phyloP scores from a whole-genome alignment of 352 stramenopile genomes.

The Aphanomyces astaci region DNA sequence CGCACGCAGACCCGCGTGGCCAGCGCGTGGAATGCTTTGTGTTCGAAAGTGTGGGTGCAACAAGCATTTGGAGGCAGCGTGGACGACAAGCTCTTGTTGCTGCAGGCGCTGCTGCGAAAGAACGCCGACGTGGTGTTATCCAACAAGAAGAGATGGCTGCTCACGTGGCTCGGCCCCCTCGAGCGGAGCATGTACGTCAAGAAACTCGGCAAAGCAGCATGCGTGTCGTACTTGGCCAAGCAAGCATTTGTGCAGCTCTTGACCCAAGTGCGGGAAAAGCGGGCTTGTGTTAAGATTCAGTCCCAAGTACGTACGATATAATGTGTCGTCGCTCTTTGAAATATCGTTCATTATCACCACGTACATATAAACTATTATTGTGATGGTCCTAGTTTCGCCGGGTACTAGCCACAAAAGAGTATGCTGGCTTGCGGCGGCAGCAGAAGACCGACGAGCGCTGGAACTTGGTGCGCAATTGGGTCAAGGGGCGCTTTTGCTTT shows the following conservation, averaged over 20 bases:
- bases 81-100: slow-evolving; percentile 75
- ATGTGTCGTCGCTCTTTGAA: no score
- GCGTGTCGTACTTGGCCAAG: slow-evolving; percentile 60
- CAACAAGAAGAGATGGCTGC: slow-evolving; percentile 57
- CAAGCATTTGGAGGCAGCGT: slow-evolving; percentile 56
- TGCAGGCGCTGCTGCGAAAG: slow-evolving; percentile 62
- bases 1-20: slow-evolving; percentile 53
- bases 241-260: slow-evolving; percentile 64
- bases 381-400: not conserved
- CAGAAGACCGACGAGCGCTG: not conserved
- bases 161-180: slow-evolving; percentile 74
- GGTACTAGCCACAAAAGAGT: not conserved
- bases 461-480: not conserved
- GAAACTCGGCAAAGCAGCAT: slow-evolving; percentile 74
- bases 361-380: not conserved
- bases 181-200: slow-evolving; percentile 75
- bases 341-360: no score
- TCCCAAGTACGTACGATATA: slow-evolving; percentile 19
- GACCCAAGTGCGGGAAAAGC: slow-evolving; percentile 50
- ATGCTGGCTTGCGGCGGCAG: not conserved
- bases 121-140: slow-evolving; percentile 48
- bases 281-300: slow-evolving; percentile 21
- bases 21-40: slow-evolving; percentile 55
- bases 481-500: not conserved
- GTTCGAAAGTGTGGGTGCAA: slow-evolving; percentile 56